These are phyloP conservation scores for Phialophora chinensis DNA, from an alignment of 2,329 filamentous ascomycete genomes.

Conservation along the genomic window DNA sequence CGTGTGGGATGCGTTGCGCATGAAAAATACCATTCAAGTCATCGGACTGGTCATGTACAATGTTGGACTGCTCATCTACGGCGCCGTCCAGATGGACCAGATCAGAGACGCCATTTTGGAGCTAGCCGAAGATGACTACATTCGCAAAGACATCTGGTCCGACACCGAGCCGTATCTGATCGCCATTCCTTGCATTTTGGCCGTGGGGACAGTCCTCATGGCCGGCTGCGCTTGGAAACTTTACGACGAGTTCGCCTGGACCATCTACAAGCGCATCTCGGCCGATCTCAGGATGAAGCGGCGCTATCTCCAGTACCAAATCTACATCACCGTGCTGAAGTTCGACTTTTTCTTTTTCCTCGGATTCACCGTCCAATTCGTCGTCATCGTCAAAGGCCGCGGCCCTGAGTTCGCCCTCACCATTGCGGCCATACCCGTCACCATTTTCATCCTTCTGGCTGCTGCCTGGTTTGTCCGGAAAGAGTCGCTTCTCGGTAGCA, in stretches of 20 bases:
- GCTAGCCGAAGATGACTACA: conserved; percentile 56
- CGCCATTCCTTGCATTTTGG: conserved; percentile 84
- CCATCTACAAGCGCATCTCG: conserved; percentile 98
- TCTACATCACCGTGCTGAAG: conserved; percentile 96
- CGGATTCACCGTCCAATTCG: conserved; percentile 96
- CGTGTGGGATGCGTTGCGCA: conserved; percentile 88
- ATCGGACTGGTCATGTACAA: conserved; percentile 96
- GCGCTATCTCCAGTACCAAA: conserved; percentile 95
- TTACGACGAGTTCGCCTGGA: conserved; percentile 98
- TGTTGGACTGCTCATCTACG: conserved; percentile 87
- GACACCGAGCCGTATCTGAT: conserved; percentile 77
- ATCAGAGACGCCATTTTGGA: conserved; percentile 73
- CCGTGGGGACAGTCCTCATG: conserved; percentile 73
- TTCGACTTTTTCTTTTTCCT: conserved; percentile 99
- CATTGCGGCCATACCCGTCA: conserved; percentile 86
- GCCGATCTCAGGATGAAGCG: conserved; percentile 97
- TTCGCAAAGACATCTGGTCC: conserved; percentile 67
- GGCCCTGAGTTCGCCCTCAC: conserved; percentile 83
- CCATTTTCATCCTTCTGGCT: conserved; percentile 82
- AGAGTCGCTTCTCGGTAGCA: conserved; percentile 81
- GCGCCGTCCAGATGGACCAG: conserved; percentile 89
- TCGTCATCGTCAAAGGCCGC: conserved; percentile 81
- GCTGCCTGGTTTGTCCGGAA: conserved; percentile 84
- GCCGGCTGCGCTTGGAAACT: conserved; percentile 87
- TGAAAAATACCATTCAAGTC: conserved; percentile 98